Base-by-base conservation (phyloP, 106 monocot genomes). In the Acorus gramineus region DNA sequence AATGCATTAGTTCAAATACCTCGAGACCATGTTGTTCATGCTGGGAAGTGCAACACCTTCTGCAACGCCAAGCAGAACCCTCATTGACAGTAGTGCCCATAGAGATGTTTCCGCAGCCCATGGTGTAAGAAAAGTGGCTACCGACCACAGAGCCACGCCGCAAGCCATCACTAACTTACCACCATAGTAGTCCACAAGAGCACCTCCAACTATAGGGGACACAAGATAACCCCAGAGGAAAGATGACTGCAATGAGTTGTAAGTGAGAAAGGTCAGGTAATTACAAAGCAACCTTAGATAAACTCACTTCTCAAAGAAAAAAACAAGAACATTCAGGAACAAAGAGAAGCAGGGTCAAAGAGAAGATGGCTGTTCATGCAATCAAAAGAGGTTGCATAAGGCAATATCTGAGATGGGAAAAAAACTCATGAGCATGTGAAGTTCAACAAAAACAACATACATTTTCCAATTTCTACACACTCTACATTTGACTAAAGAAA, bases 141-240 rank as follows among this genome's bases (percentile, higher is more conserved):
- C n/a, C 2, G 94, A 95, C 94, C 94, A 95, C 42, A 95, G 74
- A 45, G 86, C 65, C 14, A 90, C 94, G 53, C 94, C 89, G 64
- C 81, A 86, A 8, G 89, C 86, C 94, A 95, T 86, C 56, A 95
- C 86, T 53, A 74, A 12, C 63, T 95, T 95, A 44, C 94, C 94
- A n/a, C 94, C 94, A 55, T 90, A 90, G 62, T 82, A 78, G 69
- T 95, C 93, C 28, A 89, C 89, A 45, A 94, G 66, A 11, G 78
- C 89, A 59, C 94, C 94, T 53, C 94, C 94, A 60, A 90, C 74
- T 69, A 95, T 73, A 6, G 94, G 89, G 11, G 94, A 95, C 65
- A 90, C 62, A 48, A 95, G 65, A 73, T 95, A 95, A 61, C 94
- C 94, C 94, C 94, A 95, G n/a, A 95, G 74, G 66, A 95, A 95